A percentile compares a stretch with the other conserved stretches of the same genome.
Conservation (phyloP, 805 yeast genomes). For the Trichomonascus vanleenenianus region DNA sequence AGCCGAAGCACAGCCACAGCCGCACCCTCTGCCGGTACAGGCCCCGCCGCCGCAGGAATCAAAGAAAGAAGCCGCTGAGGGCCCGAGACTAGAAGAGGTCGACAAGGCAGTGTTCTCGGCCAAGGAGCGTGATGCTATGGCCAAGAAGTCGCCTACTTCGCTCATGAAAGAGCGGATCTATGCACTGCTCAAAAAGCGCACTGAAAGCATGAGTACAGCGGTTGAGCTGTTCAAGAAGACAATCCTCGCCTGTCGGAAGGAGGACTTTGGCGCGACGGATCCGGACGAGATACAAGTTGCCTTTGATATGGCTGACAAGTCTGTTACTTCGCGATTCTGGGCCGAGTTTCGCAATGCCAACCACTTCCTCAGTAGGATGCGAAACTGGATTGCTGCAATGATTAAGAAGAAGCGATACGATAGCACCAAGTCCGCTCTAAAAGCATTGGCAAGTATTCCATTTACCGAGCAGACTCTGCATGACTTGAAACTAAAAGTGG, state of each 20-base stretch:
- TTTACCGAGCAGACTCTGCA: conserved; percentile 5
- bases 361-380: conserved; percentile 10
- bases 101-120: neutral
- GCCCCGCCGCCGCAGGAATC: neutral
- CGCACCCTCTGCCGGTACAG: neutral
- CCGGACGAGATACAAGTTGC: conserved; percentile 13
- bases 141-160: neutral
- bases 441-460: conserved; percentile 10
- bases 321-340: conserved; percentile 10
- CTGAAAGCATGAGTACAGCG: neutral
- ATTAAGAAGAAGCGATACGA: conserved; percentile 4
- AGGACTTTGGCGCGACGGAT: neutral
- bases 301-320: conserved; percentile 5
- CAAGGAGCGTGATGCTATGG: neutral
- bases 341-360: conserved; percentile 3
- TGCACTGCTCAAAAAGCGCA: neutral
- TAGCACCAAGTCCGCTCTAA: conserved; percentile 1
- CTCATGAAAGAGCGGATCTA: neutral
- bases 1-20: neutral
- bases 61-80: neutral
- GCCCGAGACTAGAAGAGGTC: neutral
- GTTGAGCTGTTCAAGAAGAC: neutral
- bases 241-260: neutral
- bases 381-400: conserved; percentile 14
- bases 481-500: conserved; percentile 5